Conservation (phyloP, 306 rosid species). For the apple (Malus domestica) region DNA sequence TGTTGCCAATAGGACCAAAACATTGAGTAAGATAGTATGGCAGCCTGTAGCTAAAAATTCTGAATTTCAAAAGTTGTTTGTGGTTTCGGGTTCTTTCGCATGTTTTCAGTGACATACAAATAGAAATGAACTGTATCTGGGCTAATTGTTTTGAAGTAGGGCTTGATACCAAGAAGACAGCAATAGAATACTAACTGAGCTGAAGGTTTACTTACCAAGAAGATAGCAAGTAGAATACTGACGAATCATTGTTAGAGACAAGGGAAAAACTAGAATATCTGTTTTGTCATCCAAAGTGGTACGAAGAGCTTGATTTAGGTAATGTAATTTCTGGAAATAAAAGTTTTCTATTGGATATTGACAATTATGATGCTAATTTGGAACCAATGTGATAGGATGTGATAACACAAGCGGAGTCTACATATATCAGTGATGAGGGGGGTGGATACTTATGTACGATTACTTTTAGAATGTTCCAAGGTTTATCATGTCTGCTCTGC, state of each 20-base stretch:
- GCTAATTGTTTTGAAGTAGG: background rate
- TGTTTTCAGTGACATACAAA: background rate
- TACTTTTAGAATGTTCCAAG: background rate
- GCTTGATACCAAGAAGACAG: background rate
- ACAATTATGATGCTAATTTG: background rate
- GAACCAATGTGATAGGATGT: background rate
- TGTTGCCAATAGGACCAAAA: background rate
- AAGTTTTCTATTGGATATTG: background rate
- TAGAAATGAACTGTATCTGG: background rate
- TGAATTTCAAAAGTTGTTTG: background rate
- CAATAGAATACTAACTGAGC: background rate
- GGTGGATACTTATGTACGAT: background rate
- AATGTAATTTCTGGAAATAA: background rate
- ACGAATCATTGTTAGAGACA: background rate
- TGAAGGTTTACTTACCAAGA: background rate
- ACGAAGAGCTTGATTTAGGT: background rate
- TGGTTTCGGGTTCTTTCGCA: background rate
- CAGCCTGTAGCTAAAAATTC: background rate
- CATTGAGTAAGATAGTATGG: background rate
- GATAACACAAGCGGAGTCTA: background rate
- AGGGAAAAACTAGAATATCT: background rate
- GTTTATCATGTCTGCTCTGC: background rate
- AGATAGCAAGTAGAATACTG: background rate
- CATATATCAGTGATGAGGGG: background rate
- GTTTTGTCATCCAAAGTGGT: background rate